Base-by-base conservation (phyloP, 306 rosid genomes). In the Rosa multiflora region DNA sequence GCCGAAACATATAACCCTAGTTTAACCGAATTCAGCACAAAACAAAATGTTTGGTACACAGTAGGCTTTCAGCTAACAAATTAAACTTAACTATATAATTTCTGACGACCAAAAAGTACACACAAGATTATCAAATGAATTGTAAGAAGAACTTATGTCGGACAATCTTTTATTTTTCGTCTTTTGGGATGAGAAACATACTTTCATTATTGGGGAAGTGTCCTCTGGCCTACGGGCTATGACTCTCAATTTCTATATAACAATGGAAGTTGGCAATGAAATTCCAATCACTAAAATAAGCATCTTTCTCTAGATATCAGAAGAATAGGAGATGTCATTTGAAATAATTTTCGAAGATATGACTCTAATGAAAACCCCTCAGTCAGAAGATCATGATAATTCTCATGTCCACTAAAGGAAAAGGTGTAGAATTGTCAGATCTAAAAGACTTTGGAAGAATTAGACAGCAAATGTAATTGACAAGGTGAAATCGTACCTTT, bases 401-500 rank as follows among this genome's bases (percentile, higher is more conserved):
- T 32, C n/a, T 14, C 35, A 5, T 10, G 6, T 18, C 13, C 35
- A 53, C 29, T 17, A 46, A 5, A 47, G 35, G 10, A n/a, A n/a
- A 48, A 78, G 49, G 26, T 46, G 35, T 52, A 61, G 20, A 43
- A 6, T 11, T 39, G 18, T 5, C 32, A 39, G 17, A 26, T 6
- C 44, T 29, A 26, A 6, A 23, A 46, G 17, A 43, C 11, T 37
- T 5, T 18, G 39, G 53, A 68, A 80, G 53, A 40, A 0, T 3
- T 23, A 0, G 4, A 72, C 18, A 23, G 66, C 17, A 37, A 42
- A 21, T 15, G 35, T 48, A 63, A 66, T 40, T 15, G 70, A 64
- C 59, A 6, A 29, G 4, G 29, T 37, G 8, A 72, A 64, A 66
- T 72, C 9, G n/a, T 79, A 94, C 97, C 98, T 85, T 21, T 63